A percentile compares a stretch with the other conserved stretches of the same genome.
Evolutionary conservation across 75 land plant species (phyloP).

Genomic region (Picea sitchensis): DNA sequence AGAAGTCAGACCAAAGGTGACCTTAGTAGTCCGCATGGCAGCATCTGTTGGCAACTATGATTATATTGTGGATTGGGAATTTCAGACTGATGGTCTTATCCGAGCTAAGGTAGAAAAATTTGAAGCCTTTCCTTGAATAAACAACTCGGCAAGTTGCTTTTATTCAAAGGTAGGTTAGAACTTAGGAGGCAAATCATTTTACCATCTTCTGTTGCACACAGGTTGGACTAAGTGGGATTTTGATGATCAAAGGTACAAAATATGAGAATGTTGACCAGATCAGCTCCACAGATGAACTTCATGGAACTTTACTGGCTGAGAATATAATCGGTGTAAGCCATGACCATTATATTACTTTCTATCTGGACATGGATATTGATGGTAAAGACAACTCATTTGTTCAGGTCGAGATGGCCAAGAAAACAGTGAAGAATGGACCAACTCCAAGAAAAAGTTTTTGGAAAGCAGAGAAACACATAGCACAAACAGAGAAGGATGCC

Average conservation of each 20-base stretch:
- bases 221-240: constrained; percentile 77
- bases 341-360: constrained; percentile 80
- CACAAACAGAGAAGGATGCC: constrained; percentile 79
- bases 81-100: constrained; percentile 79
- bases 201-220: constrained; percentile 13
- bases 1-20: constrained; percentile 73
- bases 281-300: constrained; percentile 23
- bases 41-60: constrained; percentile 82
- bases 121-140: background rate
- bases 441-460: constrained; percentile 70
- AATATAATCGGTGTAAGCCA: constrained; percentile 81
- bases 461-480: constrained; percentile 43
- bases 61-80: constrained; percentile 86
- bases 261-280: constrained; percentile 42
- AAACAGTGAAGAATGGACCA: constrained; percentile 24
- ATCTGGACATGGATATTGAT: constrained; percentile 85
- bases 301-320: constrained; percentile 71
- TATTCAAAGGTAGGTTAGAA: background rate
- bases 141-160: background rate
- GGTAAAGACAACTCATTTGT: constrained; percentile 78
- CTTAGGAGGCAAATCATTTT: background rate
- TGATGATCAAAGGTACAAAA: constrained; percentile 71
- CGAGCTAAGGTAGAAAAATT: constrained; percentile 43
- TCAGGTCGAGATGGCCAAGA: constrained; percentile 48
- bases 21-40: constrained; percentile 69